Conservation (phyloP, 2,329 filamentous ascomycete species). For the Akanthomyces lecanii region DNA sequence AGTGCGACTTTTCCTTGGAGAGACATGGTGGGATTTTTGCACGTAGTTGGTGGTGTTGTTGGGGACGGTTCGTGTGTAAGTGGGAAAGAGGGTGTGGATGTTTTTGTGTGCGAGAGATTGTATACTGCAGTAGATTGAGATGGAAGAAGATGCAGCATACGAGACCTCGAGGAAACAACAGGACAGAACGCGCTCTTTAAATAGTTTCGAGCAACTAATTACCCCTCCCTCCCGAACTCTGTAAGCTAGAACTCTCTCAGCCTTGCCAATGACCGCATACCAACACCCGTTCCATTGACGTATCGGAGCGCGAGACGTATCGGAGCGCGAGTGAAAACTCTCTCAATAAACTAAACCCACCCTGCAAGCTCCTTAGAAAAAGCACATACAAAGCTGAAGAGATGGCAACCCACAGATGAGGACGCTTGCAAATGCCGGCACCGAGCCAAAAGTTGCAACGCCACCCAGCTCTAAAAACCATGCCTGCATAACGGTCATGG, state of each 20-base stretch:
- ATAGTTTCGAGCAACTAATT: background rate
- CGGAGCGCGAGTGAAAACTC: no score
- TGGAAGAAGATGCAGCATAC: background rate
- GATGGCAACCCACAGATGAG: no score
- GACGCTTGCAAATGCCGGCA: no score
- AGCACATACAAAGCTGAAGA: no score
- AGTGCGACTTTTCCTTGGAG: constrained; percentile 41
- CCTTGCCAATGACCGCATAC: background rate
- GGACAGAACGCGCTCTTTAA: background rate
- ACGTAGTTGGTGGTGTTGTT: background rate
- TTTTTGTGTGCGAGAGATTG: no score
- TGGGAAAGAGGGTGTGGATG: background rate
- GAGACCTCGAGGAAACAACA: background rate
- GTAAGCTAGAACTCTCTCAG: background rate
- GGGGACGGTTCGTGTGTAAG: background rate
- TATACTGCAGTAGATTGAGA: background rate
- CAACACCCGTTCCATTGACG: background rate
- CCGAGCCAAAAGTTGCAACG: background rate
- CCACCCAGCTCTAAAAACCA: background rate
- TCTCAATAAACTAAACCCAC: no score
- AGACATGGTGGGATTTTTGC: constrained; percentile 25
- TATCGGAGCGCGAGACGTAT: no score
- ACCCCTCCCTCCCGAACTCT: background rate
- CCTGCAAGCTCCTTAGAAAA: no score
- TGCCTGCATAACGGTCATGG: no score